Evolutionary conservation across 1,139 yeast genomes (phyloP), one percentile per base, ranked within the genome.

Genomic region (Kodamaea anthophila): DNA sequence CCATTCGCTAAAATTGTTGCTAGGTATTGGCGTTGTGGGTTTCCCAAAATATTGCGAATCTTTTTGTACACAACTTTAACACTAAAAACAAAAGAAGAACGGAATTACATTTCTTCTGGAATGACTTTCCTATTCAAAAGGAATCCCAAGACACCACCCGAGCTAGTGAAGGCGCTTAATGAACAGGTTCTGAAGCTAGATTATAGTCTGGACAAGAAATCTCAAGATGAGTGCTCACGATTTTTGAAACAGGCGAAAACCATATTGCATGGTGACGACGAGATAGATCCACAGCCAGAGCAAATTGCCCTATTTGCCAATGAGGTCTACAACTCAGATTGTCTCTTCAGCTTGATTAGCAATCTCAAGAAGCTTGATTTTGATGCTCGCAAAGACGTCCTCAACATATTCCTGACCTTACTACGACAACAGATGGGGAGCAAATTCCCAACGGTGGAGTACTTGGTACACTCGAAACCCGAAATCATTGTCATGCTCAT

Each of bases 61-160:
- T 27, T 15, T 27, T 27, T 27, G 29, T 21, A 21, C 25, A 27
- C 24, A 22, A 21, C 11, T 27, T 21, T n/a, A 11, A 19, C 19
- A 19, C 16, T 15, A 21, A 22, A 27, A 21, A 21, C 13, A 13
- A 15, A 12, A 16, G 14, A n/a, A 9, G 8, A 23, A n/a, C 10
- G 26, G 7, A 14, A 23, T 15, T 23, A 7, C 16, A n/a, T 11
- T 18, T 16, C 19, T 10, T 9, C 8, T 12, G 7, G 12, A 3
- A 86, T 88, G 96, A 83, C 96, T 12, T 88, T 88, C 49, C 65
- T 91, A 46, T 88, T 91, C 68, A 83, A 86, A 44, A 70, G 96
- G 49, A 84, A 80, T 51, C 95, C 94, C n/a, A 86, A 86, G 55
- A 79, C 95, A 3, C 94, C 96, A 2, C 75, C 72, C 21, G 98